Evolutionary conservation across 176 grass and related monocot genomes (phyloP).

Genomic region (Raddia distichophylla): DNA sequence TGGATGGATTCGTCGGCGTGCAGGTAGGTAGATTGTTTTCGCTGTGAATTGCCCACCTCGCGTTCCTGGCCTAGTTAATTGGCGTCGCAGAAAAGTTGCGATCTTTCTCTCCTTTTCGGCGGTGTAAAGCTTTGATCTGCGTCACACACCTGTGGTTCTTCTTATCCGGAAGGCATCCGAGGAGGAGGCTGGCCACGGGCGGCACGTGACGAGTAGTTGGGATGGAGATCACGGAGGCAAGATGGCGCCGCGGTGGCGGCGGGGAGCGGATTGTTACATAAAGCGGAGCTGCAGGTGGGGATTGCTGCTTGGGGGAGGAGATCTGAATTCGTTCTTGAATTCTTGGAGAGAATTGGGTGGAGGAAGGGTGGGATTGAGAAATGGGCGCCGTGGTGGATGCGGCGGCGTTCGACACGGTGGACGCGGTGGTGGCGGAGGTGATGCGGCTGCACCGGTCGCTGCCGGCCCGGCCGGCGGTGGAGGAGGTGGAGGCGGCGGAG

Average conservation of each 20-base stretch:
- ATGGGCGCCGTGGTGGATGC: constrained; percentile 56
- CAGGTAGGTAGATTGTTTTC: constrained; percentile 4
- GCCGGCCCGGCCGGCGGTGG: constrained; percentile 64
- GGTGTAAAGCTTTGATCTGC: constrained; percentile 47
- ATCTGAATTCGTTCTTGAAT: constrained; percentile 35
- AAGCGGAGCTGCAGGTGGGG: constrained; percentile 13
- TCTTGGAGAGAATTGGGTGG: not conserved
- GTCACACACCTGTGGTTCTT: constrained; percentile 52
- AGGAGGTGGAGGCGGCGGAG: constrained; percentile 85
- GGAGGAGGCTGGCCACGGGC: constrained; percentile 36
- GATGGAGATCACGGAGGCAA: constrained; percentile 38
- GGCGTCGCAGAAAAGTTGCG: constrained; percentile 42
- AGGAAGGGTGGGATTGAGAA: not conserved
- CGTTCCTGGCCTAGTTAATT: constrained; percentile 37
- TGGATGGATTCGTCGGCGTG: not conserved
- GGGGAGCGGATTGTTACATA: constrained; percentile 37
- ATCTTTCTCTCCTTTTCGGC: not conserved
- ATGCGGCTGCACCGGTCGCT: constrained; percentile 82
- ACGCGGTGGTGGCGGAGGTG: constrained; percentile 79
- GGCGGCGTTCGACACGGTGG: constrained; percentile 68
- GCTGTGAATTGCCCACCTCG: not conserved
- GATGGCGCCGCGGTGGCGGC: constrained; percentile 47
- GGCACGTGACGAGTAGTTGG: constrained; percentile 87
- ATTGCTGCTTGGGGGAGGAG: constrained; percentile 13
- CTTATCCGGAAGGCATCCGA: constrained; percentile 62